A percentile compares a stretch with the other conserved stretches of the same genome.
Evolutionary conservation across 2,329 filamentous ascomycete species (phyloP).

Genomic region (Fusarium tricinctum): DNA sequence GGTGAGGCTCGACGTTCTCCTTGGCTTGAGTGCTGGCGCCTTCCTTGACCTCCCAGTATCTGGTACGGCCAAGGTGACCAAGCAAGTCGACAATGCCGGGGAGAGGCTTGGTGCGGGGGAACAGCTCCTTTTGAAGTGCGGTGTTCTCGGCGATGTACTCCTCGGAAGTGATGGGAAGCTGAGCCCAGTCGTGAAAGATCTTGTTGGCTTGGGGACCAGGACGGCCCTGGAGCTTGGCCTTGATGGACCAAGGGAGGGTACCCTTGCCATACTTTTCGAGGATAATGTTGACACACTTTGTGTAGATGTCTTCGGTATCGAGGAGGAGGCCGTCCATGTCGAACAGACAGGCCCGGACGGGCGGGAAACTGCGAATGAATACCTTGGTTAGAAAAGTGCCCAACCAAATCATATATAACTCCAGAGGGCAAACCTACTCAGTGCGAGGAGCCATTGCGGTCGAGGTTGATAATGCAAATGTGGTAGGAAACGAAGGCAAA

Average conservation of each 20-base stretch:
- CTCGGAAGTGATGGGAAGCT: constrained; percentile 80
- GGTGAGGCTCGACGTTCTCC: constrained; percentile 47
- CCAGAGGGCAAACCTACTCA: constrained; percentile 56
- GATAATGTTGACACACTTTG: constrained; percentile 83
- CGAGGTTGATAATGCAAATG: background rate
- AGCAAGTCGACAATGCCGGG: constrained; percentile 83
- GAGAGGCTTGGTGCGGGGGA: constrained; percentile 80
- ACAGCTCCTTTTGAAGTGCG: constrained; percentile 77
- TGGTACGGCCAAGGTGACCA: constrained; percentile 66
- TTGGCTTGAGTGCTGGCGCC: constrained; percentile 40
- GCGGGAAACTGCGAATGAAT: constrained; percentile 73
- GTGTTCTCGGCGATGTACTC: constrained; percentile 74
- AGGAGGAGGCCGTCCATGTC: constrained; percentile 99
- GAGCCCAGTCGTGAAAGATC: constrained; percentile 81
- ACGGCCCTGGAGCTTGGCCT: constrained; percentile 82
- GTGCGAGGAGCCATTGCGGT: constrained; percentile 59
- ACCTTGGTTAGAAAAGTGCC: constrained; percentile 23
- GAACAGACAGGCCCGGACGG: constrained; percentile 91
- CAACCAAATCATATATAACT: background rate
- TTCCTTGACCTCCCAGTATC: constrained; percentile 62
- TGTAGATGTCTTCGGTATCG: constrained; percentile 93
- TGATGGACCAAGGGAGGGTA: constrained; percentile 90
- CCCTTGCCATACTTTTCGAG: constrained; percentile 81
- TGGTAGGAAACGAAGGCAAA: background rate
- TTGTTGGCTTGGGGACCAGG: constrained; percentile 67